Conservation (phyloP, 768 basidiomycete genomes). For the Suillus placidus region DNA sequence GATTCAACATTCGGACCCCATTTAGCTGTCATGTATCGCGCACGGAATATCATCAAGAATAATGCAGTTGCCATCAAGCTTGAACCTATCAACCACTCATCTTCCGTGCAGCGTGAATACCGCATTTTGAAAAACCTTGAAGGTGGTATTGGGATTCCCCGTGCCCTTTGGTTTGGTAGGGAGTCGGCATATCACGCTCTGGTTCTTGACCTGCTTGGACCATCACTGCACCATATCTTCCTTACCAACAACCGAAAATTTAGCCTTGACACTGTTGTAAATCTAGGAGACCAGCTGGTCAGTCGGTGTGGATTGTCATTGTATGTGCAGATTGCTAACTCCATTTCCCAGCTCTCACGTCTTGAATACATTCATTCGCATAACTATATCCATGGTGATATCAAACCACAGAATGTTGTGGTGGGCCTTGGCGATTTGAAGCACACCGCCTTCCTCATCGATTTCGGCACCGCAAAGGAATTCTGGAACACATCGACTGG, state of each 20-base stretch:
- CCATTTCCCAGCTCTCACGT: no score
- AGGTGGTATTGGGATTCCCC: background rate
- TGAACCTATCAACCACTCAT: no score
- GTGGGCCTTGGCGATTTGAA: no score
- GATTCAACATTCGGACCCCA: background rate
- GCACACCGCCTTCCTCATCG: no score
- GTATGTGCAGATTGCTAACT: no score
- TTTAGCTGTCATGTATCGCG: background rate
- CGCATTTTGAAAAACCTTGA: background rate
- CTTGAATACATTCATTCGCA: no score
- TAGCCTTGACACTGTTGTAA: background rate
- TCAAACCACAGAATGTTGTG: no score
- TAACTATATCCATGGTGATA: no score
- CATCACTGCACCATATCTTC: background rate
- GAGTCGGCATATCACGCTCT: background rate
- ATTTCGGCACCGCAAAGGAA: no score
- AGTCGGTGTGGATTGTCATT: background rate
- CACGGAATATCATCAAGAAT: background rate
- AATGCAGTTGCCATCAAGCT: background rate
- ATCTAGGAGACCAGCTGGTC: background rate
- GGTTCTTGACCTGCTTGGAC: background rate
- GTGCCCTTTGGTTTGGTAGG: background rate
- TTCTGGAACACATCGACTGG: no score
- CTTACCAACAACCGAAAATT: background rate
- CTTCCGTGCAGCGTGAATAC: no score